Evolutionary conservation across 1,284 basidiomycete species (phyloP).

Genomic region (Puccinia horiana): DNA sequence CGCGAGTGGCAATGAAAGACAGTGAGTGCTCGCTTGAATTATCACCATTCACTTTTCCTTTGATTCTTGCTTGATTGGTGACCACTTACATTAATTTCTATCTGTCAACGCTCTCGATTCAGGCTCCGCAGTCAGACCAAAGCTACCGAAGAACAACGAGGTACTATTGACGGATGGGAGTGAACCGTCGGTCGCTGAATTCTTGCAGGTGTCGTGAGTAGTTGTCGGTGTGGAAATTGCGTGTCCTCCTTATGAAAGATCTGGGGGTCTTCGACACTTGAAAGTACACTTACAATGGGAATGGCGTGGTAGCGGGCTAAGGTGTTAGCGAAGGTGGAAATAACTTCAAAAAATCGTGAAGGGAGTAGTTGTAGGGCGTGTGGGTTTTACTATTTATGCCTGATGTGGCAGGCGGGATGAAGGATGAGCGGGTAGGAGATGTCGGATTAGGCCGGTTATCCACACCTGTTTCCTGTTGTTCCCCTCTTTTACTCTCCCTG

Average conservation of each 20-base stretch:
- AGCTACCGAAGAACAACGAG: not conserved
- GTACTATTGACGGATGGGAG: no score
- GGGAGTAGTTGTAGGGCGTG: not conserved
- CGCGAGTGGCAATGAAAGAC: not conserved
- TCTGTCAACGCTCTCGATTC: not conserved
- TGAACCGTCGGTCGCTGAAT: no score
- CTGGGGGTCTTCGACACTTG: not conserved
- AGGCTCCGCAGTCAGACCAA: slow-evolving; percentile 30
- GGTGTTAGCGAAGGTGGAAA: not conserved
- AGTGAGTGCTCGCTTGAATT: not conserved
- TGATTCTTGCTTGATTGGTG: not conserved
- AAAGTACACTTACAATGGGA: not conserved
- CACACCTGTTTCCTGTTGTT: slow-evolving; percentile 8
- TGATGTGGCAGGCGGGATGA: not conserved
- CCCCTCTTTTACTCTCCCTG: not conserved
- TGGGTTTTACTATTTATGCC: not conserved
- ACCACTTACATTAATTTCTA: not conserved
- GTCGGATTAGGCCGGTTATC: slow-evolving; percentile 26
- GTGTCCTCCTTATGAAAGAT: not conserved
- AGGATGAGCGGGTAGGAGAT: not conserved
- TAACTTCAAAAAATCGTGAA: not conserved
- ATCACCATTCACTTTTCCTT: not conserved
- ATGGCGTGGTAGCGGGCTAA: not conserved
- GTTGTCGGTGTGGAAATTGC: not conserved
- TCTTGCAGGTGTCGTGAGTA: not conserved